phyloP scores from a whole-genome alignment of 148 eudicot species.

The Chenopodium formosanum region DNA sequence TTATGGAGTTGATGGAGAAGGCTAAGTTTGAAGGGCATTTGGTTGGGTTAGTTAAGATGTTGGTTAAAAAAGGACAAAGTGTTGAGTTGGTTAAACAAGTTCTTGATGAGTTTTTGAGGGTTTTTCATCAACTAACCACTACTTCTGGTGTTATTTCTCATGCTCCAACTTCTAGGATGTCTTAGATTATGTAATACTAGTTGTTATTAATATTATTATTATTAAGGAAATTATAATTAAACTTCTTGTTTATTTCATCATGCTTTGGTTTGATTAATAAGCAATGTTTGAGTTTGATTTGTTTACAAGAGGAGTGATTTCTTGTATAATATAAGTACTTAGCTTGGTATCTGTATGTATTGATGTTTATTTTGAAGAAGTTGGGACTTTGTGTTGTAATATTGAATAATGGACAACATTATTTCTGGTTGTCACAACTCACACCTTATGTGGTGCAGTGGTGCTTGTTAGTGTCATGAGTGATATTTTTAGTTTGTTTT shows the following conservation, averaged over 20 bases:
- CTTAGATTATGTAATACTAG: neutral
- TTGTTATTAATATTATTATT: neutral
- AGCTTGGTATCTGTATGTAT: too few species aligned
- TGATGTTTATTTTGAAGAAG: too few species aligned
- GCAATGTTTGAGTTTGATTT: neutral
- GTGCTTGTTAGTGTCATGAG: too few species aligned
- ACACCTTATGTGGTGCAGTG: too few species aligned
- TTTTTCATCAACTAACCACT: constrained; percentile 42
- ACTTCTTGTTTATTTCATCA: constrained; percentile 11
- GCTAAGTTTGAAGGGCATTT: constrained; percentile 46
- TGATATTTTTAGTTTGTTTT: too few species aligned
- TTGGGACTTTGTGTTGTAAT: too few species aligned
- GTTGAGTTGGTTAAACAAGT: constrained; percentile 44
- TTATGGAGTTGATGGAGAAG: constrained; percentile 41
- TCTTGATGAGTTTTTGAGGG: constrained; percentile 51
- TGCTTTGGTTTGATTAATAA: neutral
- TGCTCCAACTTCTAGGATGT: constrained; percentile 1
- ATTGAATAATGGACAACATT: too few species aligned
- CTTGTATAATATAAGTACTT: too few species aligned
- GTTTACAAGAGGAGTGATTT: too few species aligned
- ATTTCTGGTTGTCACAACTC: too few species aligned
- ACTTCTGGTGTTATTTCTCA: neutral
- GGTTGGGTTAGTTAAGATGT: constrained; percentile 47
- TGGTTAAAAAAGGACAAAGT: constrained; percentile 41
- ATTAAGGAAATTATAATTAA: neutral